Percentiles rank a stretch among this genome's conserved stretches.
Evolutionary conservation across 176 grass and related monocot species (phyloP).

Genomic region (Tillandsia fasciculata): DNA sequence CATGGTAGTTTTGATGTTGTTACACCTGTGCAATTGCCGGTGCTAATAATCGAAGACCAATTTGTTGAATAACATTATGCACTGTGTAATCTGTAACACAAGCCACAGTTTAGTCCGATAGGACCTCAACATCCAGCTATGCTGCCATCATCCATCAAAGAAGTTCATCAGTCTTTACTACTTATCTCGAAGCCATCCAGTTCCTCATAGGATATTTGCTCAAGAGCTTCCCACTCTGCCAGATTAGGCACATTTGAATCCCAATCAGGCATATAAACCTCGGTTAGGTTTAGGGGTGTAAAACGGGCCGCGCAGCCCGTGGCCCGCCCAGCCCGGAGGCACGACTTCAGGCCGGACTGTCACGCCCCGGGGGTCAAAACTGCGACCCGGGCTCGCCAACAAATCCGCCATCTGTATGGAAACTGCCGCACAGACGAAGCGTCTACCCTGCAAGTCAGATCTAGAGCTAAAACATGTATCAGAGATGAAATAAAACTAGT

Average conservation of each 20-base stretch:
- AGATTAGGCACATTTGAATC: conserved; percentile 21
- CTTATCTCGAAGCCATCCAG: conserved; percentile 44
- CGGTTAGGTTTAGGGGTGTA: too few species aligned
- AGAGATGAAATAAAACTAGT: too few species aligned
- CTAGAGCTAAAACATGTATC: too few species aligned
- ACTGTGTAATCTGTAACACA: conserved; percentile 93
- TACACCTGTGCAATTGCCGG: conserved; percentile 75
- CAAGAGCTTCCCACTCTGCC: conserved; percentile 84
- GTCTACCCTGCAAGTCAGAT: too few species aligned
- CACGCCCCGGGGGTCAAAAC: too few species aligned
- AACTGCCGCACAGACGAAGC: too few species aligned
- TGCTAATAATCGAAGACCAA: conserved; percentile 80
- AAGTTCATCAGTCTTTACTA: conserved; percentile 29
- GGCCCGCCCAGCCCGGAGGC: too few species aligned
- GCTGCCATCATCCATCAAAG: conserved; percentile 47
- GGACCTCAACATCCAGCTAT: conserved; percentile 75
- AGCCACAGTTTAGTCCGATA: conserved; percentile 87
- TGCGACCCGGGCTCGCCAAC: too few species aligned
- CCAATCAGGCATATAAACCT: too few species aligned
- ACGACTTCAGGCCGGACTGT: too few species aligned
- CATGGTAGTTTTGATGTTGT: neutral
- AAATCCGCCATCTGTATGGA: too few species aligned
- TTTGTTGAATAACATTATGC: conserved; percentile 97
- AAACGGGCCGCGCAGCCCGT: too few species aligned
- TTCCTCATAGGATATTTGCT: conserved; percentile 45